Evolutionary conservation across 371 early-diverging fungal genomes (phyloP).

Genomic region (Haplosporangium sp.): DNA sequence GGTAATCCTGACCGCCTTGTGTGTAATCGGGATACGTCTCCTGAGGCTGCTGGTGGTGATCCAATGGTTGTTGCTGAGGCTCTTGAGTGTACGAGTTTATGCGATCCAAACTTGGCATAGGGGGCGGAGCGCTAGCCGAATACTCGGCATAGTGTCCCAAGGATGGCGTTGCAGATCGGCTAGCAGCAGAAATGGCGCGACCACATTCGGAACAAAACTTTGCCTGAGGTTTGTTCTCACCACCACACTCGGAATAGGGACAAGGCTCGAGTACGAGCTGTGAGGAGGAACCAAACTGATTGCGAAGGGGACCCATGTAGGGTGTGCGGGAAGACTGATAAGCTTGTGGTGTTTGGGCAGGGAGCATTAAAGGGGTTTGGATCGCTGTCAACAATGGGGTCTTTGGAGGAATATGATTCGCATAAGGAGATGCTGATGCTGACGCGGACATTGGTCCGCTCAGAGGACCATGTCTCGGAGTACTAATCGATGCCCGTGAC

Average conservation of each 20-base stretch:
- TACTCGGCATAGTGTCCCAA: constrained; percentile 31
- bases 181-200: constrained; percentile 60
- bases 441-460: constrained; percentile 21
- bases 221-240: constrained; percentile 70
- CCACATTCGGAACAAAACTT: constrained; percentile 85
- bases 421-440: constrained; percentile 24
- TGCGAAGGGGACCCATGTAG: constrained; percentile 35
- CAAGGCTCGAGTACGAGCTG: constrained; percentile 56
- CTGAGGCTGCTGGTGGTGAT: constrained; percentile 14
- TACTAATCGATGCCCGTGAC: constrained; percentile 20
- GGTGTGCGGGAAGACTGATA: constrained; percentile 39
- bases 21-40: constrained; percentile 11
- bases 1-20: constrained; percentile 6
- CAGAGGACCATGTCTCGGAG: constrained; percentile 31
- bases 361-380: constrained; percentile 50
- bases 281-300: constrained; percentile 33
- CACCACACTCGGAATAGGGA: constrained; percentile 68
- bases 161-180: constrained; percentile 62
- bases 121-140: constrained; percentile 10
- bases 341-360: constrained; percentile 43
- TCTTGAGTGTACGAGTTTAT: constrained; percentile 32
- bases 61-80: constrained; percentile 16
- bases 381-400: constrained; percentile 45
- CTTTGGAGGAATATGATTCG: constrained; percentile 38
- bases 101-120: constrained; percentile 34